A percentile compares a stretch with the other conserved stretches of the same genome.
These are phyloP conservation scores for Diaporthe sp. DNA, from an alignment of 2,329 filamentous ascomycete genomes.

Conservation along the genomic window DNA sequence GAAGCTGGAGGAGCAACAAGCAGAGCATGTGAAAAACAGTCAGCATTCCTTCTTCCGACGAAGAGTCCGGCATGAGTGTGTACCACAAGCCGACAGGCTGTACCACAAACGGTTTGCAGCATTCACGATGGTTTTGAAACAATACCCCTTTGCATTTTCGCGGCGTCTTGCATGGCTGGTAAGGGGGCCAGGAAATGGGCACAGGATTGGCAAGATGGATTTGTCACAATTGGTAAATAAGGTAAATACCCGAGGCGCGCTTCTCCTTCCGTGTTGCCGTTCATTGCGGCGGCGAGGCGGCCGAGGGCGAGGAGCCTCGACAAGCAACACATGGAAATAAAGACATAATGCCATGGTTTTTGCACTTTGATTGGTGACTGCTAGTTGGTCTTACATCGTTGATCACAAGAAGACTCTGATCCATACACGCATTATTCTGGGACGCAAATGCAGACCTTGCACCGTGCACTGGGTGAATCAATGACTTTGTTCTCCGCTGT, in stretches of 20 bases:
- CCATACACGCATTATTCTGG: too few species aligned
- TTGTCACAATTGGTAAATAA: slow-evolving; percentile 29
- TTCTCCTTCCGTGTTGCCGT: background rate
- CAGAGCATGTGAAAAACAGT: background rate
- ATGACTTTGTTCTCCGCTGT: background rate
- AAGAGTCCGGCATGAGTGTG: slow-evolving; percentile 1
- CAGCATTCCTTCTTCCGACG: background rate
- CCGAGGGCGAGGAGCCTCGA: background rate
- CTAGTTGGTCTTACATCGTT: background rate
- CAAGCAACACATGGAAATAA: slow-evolving; percentile 27
- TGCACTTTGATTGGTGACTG: background rate
- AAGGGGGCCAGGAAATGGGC: background rate
- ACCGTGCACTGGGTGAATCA: too few species aligned
- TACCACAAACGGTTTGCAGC: slow-evolving; percentile 19
- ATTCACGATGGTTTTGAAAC: slow-evolving; percentile 14
- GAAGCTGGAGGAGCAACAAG: background rate
- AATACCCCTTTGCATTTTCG: slow-evolving; percentile 39
- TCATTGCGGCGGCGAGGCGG: background rate
- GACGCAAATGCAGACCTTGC: background rate
- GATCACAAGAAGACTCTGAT: background rate
- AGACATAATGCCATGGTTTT: background rate
- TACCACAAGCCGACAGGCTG: slow-evolving; percentile 3
- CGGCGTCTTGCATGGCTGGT: slow-evolving; percentile 36
- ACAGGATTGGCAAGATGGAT: background rate
- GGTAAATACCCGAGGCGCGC: background rate